Evolutionary conservation across 495 filamentous ascomycete species (phyloP).

Genomic region (Aspergillus mulundensis): DNA sequence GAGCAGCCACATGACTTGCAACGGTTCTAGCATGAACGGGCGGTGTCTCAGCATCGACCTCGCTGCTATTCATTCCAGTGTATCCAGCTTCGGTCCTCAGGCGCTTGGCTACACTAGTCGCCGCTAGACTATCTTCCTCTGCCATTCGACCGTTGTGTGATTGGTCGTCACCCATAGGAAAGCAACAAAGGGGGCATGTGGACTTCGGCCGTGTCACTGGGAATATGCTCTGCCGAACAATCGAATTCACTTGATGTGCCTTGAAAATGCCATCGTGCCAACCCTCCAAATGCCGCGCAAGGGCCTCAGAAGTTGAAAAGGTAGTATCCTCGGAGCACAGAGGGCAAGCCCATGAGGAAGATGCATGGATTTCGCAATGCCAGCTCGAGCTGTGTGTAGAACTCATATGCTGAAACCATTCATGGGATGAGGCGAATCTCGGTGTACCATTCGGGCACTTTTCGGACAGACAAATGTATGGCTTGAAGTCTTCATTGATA

Average conservation of each 20-base stretch:
- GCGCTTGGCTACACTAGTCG: not conserved
- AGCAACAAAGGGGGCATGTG: conserved; percentile 3
- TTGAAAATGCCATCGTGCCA: not conserved
- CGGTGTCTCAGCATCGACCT: not conserved
- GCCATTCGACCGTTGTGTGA: not conserved
- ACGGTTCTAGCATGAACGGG: not conserved
- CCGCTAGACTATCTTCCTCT: not conserved
- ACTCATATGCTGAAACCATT: conserved; percentile 6
- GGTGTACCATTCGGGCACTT: not conserved
- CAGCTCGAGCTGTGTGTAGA: not conserved
- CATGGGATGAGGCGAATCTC: not conserved
- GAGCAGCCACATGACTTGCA: not conserved
- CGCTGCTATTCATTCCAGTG: not conserved
- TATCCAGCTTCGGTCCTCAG: not conserved
- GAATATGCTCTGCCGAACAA: conserved; percentile 1
- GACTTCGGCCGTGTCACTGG: not conserved
- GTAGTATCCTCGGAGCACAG: not conserved
- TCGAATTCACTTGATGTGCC: not conserved
- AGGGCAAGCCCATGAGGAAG: not conserved
- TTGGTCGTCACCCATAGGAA: not conserved
- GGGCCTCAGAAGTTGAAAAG: not conserved
- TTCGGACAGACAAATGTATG: conserved; percentile 1
- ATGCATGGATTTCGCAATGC: not conserved
- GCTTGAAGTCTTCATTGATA: conserved; percentile 1
- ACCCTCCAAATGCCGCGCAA: not conserved